Conservation (phyloP, 768 basidiomycete genomes). For the Dioszegia hungarica region DNA sequence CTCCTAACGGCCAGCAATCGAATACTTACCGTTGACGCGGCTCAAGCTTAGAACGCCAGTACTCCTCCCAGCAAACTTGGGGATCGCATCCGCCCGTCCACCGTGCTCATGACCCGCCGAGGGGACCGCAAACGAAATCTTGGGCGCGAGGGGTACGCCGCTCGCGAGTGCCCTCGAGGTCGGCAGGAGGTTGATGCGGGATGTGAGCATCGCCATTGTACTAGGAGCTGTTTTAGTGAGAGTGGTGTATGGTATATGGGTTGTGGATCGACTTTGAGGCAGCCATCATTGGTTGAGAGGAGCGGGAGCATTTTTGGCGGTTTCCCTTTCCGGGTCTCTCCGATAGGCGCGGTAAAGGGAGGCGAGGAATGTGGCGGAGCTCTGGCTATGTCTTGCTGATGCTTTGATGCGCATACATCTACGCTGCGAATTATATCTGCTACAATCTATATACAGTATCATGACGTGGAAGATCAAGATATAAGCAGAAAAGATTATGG, state of each 20-base stretch:
- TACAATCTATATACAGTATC: too few species aligned
- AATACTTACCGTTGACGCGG: slow-evolving; percentile 33
- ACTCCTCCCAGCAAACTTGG: slow-evolving; percentile 27
- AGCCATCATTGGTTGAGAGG: neutral
- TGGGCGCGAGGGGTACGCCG: slow-evolving; percentile 72
- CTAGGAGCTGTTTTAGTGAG: neutral
- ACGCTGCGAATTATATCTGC: too few species aligned
- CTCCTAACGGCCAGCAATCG: neutral
- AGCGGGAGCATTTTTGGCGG: neutral
- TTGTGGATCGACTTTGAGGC: neutral
- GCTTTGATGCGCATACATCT: too few species aligned
- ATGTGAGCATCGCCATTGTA: slow-evolving; percentile 34
- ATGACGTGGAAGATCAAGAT: too few species aligned
- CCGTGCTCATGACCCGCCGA: slow-evolving; percentile 60
- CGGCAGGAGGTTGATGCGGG: slow-evolving; percentile 64
- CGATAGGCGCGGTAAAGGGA: neutral
- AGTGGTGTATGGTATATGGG: too few species aligned
- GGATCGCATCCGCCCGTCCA: slow-evolving; percentile 49
- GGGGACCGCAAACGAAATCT: slow-evolving; percentile 67
- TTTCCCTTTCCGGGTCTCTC: neutral
- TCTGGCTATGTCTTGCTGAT: neutral
- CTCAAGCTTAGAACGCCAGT: slow-evolving; percentile 14
- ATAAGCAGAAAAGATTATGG: too few species aligned
- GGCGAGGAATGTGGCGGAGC: neutral
- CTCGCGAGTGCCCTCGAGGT: slow-evolving; percentile 72